These are phyloP conservation scores for Globisporangium spiculum DNA, from an alignment of 352 stramenopile species.

Conservation along the genomic window DNA sequence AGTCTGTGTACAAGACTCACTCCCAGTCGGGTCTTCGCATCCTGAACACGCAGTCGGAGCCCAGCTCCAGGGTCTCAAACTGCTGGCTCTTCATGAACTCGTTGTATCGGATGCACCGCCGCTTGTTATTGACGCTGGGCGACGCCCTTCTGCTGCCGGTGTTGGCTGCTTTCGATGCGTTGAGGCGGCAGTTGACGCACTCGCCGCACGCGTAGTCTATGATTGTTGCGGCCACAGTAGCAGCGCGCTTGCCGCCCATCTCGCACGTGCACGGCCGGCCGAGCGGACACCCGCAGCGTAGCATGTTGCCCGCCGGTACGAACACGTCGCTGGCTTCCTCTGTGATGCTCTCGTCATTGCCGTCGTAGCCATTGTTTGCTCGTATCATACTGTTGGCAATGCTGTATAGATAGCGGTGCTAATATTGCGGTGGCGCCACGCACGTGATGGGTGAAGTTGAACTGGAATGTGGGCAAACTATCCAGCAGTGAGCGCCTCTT, in stretches of 20 bases:
- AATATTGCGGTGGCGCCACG: not conserved
- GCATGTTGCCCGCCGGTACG: constrained; percentile 41
- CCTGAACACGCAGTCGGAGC: constrained; percentile 38
- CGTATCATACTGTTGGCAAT: not conserved
- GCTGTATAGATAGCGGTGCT: not conserved
- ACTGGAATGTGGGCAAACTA: not conserved
- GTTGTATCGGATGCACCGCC: constrained; percentile 52
- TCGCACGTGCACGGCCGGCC: constrained; percentile 61
- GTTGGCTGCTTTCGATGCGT: constrained; percentile 24
- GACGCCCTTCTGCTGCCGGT: not conserved
- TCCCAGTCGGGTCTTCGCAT: constrained; percentile 64
- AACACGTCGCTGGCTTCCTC: constrained; percentile 21
- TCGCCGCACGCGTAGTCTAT: constrained; percentile 31
- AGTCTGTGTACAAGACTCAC: constrained; percentile 24
- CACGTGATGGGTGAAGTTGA: not conserved
- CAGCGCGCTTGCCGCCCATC: constrained; percentile 26
- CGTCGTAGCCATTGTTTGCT: not conserved
- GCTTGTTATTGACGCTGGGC: constrained; percentile 15
- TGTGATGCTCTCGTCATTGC: constrained; percentile 12
- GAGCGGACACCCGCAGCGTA: constrained; percentile 51
- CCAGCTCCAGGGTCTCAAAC: constrained; percentile 41
- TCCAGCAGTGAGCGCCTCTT: not conserved
- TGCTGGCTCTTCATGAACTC: constrained; percentile 33
- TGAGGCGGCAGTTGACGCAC: constrained; percentile 66
- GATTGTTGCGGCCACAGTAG: not conserved